A percentile compares a stretch with the other conserved stretches of the same genome.
Evolutionary conservation across 2,329 filamentous ascomycete species (phyloP).

Genomic region (Parastagonospora avenae): DNA sequence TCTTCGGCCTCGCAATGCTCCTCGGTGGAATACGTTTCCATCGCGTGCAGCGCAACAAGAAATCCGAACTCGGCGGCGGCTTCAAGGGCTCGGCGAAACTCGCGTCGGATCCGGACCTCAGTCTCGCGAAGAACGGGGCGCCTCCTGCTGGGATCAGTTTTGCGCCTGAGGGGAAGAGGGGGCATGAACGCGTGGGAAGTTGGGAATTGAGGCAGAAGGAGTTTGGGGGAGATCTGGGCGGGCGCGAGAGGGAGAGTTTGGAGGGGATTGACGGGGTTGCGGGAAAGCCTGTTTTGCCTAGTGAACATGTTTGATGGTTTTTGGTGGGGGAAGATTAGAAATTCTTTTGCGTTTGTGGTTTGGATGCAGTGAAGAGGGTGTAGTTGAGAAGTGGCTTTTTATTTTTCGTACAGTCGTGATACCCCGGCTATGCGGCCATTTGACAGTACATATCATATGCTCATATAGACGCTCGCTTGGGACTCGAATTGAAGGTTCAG

Average conservation of each 20-base stretch:
- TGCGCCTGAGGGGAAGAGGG: slow-evolving; percentile 22
- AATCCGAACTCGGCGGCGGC: slow-evolving; percentile 55
- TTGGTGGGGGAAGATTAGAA: not conserved
- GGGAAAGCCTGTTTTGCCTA: slow-evolving; percentile 51
- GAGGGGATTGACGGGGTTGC: slow-evolving; percentile 52
- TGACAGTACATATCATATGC: not conserved
- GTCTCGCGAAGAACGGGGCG: slow-evolving; percentile 51
- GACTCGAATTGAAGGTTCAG: too few relatives aligned
- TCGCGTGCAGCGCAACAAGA: slow-evolving; percentile 34
- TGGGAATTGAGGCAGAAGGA: slow-evolving; percentile 59
- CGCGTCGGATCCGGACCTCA: slow-evolving; percentile 60
- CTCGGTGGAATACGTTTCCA: slow-evolving; percentile 55
- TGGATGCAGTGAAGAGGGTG: not conserved
- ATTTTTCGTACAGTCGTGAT: slow-evolving; percentile 33
- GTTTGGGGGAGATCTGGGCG: slow-evolving; percentile 30
- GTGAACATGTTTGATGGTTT: slow-evolving; percentile 54
- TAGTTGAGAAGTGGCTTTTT: not conserved
- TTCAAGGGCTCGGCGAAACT: slow-evolving; percentile 63
- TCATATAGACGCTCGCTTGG: not conserved
- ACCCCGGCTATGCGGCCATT: slow-evolving; percentile 6
- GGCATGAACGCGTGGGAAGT: slow-evolving; percentile 61
- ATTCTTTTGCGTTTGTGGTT: slow-evolving; percentile 4
- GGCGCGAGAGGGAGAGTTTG: slow-evolving; percentile 47
- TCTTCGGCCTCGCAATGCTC: slow-evolving; percentile 51
- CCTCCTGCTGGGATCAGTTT: slow-evolving; percentile 37